Evolutionary conservation across 495 filamentous ascomycete species (phyloP).

Genomic region (Penicillium ochrochloron): DNA sequence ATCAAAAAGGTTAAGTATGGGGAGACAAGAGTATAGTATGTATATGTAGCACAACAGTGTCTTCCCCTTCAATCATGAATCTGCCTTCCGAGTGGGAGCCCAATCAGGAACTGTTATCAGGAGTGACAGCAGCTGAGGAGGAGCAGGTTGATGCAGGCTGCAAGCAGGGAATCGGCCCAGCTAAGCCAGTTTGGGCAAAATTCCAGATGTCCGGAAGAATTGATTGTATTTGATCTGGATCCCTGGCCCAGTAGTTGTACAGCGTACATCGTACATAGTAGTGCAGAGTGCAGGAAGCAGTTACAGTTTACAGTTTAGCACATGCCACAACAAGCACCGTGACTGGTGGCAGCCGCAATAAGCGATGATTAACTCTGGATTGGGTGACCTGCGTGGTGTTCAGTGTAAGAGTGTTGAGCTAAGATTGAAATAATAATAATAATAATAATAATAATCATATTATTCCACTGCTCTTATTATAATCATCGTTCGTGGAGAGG

Average conservation of each 20-base stretch:
- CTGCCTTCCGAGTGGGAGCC: not conserved
- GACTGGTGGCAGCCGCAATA: conserved; percentile 10
- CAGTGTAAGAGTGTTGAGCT: not conserved
- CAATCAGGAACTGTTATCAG: not conserved
- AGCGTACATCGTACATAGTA: too few species aligned
- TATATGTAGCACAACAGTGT: not conserved
- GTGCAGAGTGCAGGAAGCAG: too few species aligned
- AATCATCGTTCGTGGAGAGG: conserved; percentile 8
- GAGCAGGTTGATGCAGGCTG: not conserved
- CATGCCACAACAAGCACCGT: not conserved
- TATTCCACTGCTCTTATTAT: too few species aligned
- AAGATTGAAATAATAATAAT: not conserved
- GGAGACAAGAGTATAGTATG: too few species aligned
- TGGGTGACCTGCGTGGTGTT: conserved; percentile 8
- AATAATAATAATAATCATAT: not conserved
- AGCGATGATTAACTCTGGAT: conserved; percentile 12
- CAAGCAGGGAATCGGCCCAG: conserved; percentile 6
- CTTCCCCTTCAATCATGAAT: not conserved
- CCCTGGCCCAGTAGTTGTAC: not conserved
- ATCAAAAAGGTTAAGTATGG: not conserved
- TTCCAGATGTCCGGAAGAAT: conserved; percentile 31
- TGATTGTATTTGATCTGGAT: conserved; percentile 1
- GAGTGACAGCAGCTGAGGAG: conserved; percentile 3
- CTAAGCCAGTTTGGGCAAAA: conserved; percentile 26
- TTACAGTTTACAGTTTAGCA: not conserved